Base-by-base conservation (phyloP, 305 asterid species). In the Withania somnifera region DNA sequence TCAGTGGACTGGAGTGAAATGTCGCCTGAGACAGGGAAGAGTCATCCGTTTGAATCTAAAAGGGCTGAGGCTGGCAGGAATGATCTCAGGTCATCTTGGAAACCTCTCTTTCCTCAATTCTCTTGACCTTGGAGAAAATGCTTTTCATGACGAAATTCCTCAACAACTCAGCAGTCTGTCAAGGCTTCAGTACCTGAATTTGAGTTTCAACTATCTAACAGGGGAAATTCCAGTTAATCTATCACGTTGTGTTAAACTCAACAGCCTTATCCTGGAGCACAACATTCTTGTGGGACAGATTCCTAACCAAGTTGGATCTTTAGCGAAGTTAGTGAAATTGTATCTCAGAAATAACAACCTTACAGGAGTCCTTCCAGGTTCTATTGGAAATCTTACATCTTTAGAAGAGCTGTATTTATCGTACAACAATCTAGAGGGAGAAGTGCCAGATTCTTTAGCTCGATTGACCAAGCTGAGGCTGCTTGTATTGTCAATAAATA, bases 1-100 rank as follows among this genome's bases (percentile, higher is more conserved):
- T 83, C 68, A 73, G 22, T 88, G 93, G 90, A 64, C 84, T 73
- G 90, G 91, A 28, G 89, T 90, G 47, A 73, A 14, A 40, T 90
- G 90, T 58, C 80, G 85, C 52, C 11, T 0, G 11, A 24, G 61
- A 45, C 79, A 53, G 30, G 47, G 66, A 73, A 81, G 90, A 80
- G 87, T 88, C 64, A 78, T 26, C 40, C 42, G 66, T 81, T 82
- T 61, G 36, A 61, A 61, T 61, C 69, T 60, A 14, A 60, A 60
- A 60, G 68, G 82, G 1, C 76, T 0, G 51, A 83, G 54, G 20
- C 36, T 87, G 84, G 76, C 78, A 11, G 90, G 93, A 83, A 84
- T 32, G 0, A n/a, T 86, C 7, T 52, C 90, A 4, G 82, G 84
- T 75, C 86, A 83, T n/a, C 36, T 87, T 13, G 91, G 90, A 57